Base-by-base conservation (phyloP, 306 rosid species). In the Trifolium subterraneum region DNA sequence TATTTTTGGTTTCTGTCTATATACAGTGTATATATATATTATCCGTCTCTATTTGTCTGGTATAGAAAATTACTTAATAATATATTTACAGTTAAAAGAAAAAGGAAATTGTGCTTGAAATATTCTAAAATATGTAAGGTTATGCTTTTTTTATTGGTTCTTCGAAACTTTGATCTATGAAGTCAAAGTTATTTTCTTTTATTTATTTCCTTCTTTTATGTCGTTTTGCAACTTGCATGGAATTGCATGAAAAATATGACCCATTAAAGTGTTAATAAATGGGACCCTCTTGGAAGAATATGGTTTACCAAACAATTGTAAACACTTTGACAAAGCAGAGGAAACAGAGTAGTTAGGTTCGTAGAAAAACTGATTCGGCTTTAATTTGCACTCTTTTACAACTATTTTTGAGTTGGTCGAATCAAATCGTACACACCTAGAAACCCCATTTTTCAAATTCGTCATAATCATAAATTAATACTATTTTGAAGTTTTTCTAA, bases 261-360 rank as follows among this genome's bases (percentile, higher is more conserved):
- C 22, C 25, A 64, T 73, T 73, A 66, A 72, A 72, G 64, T 64
- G 75, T 73, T 73, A 68, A 10, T 3, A 0, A 36, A 41, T 64
- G 75, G 78, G 75, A 0, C 61, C 79, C 74, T 18, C n/a, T 5
- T 0, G 0, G 38, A 3, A 7, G 70, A 75, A 76, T 63, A 72
- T 29, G 45, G 75, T 36, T 75, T 64, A 56, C 78, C 80, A 48
- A 29, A 56, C 64, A 71, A n/a, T 55, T 54, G 60, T 54, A 19
- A 19, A 47, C 67, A 63, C 54, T 15, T 80, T 73, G 87, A 84
- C 79, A 80, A 83, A 79, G 3, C 14, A 22, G 10, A 22, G 41
- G 64, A 42, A 68, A 41, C 70, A 44, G 2, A 64, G 80, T 76
- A 9, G 68, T 35, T 73, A 33, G 61, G 6, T 23, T 56, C 63